phyloP scores from a whole-genome alignment of 73 alveolate genomes.

The Paramecium pentaurelia region DNA sequence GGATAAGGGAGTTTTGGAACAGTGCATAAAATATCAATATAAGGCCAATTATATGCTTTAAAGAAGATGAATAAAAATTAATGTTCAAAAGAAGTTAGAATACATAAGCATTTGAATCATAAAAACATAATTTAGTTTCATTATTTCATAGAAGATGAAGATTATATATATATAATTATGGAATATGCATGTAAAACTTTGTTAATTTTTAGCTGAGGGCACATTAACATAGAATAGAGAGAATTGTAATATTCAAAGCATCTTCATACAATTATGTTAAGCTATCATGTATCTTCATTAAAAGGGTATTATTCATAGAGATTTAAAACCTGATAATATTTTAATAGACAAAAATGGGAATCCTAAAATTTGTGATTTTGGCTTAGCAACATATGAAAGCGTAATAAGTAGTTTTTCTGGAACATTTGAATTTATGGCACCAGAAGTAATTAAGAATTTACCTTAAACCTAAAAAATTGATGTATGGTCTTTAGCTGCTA shows the following conservation, averaged over 20 bases:
- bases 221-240: not conserved
- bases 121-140: not conserved
- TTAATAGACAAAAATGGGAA: conserved; percentile 42
- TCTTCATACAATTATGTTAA: not conserved
- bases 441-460: conserved; percentile 46
- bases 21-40: not conserved
- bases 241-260: not conserved
- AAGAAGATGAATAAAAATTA: not conserved
- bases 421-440: conserved; percentile 65
- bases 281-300: conserved; percentile 53
- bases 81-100: not conserved
- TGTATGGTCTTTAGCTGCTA: conserved; percentile 63
- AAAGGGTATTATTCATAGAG: conserved; percentile 59
- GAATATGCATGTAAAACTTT: conserved; percentile 4
- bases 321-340: conserved; percentile 72
- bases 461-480: conserved; percentile 61
- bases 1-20: conserved; percentile 5
- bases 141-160: not conserved
- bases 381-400: conserved; percentile 33
- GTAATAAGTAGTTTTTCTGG: conserved; percentile 56
- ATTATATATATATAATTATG: not conserved
- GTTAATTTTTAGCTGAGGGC: not conserved
- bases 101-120: not conserved
- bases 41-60: not conserved
- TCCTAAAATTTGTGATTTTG: conserved; percentile 64